Evolutionary conservation across 768 basidiomycete species (phyloP), one percentile per base, ranked within the genome.

Genomic region (Phanerodontia chrysosporium): DNA sequence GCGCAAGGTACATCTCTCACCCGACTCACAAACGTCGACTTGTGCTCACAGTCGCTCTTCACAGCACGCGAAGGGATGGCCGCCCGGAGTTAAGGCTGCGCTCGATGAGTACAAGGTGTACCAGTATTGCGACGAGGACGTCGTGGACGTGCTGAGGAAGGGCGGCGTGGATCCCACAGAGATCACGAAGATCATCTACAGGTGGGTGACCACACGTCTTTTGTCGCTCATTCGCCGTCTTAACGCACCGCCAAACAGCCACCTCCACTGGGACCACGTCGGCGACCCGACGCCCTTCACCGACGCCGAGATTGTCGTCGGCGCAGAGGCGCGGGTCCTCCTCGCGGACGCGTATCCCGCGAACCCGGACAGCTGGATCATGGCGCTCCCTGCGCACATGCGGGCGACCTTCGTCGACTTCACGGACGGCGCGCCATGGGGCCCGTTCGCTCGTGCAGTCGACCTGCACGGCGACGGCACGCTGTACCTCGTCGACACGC

Each of bases 401-500:
- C 22, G 3, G 6, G 35, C 45, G 21, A 49, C 42, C 24, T 58
- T 66, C 32, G 58, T 63, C 4, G 74, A 72, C 0, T 74, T 76
- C 69, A 9, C 29, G 14, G 25, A 59, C 28, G 65, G 84, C 48
- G 79, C 80, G 0, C 80, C 80, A 1, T 48, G 44, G 21, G 60
- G 32, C 7, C 27, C 60, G 13, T 84, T 82, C 66, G 79, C 80
- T 24, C 66, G 60, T 45, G 79, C 81, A 7, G 64, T 79, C 18
- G 83, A 87, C 69, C 78, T 76, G 62, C 83, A 79, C 63, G 76
- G 76, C 24, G 84, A 87, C 60, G 84, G 84, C 10, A 81, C 80
- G 63, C 67, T 84, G 35, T 86, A 82, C 64, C 74, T 86, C 60
- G 66, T 86, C 57, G 80, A 85, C 62, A 76, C 83, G 1, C 77